Conservation (phyloP, 2,329 filamentous ascomycete genomes). For the Ustulina deusta region DNA sequence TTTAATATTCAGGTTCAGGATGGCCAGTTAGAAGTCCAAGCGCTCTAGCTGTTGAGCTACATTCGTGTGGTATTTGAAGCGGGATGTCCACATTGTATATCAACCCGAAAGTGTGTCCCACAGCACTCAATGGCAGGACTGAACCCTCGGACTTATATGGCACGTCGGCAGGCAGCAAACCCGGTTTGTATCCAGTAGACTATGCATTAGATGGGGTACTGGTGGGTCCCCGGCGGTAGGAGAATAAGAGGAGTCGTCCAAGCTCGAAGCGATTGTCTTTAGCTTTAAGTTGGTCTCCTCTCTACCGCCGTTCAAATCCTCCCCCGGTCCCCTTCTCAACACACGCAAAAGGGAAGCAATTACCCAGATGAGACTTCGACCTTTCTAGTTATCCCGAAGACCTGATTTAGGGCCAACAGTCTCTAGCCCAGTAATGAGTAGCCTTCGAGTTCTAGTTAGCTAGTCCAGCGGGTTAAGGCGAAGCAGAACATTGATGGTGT, state of each 20-base stretch:
- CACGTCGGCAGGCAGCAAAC: background rate
- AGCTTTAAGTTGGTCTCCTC: too few relatives aligned
- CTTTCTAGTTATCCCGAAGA: background rate
- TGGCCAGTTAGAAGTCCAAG: background rate
- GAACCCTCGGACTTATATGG: background rate
- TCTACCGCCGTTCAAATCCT: too few relatives aligned
- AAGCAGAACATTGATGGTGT: background rate
- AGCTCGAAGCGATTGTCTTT: background rate
- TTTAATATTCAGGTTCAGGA: background rate
- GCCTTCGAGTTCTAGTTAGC: background rate
- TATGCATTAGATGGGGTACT: background rate
- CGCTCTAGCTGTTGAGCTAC: background rate
- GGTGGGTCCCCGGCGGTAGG: background rate
- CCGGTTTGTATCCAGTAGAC: background rate
- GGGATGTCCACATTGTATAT: too few relatives aligned
- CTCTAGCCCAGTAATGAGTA: background rate
- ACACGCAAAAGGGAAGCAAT: background rate
- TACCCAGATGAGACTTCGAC: background rate
- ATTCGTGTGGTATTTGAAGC: background rate
- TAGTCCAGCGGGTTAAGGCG: background rate
- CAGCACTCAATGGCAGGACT: background rate
- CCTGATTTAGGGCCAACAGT: background rate
- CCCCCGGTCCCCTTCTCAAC: background rate
- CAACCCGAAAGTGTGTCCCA: background rate
- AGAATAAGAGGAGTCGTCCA: background rate